Conservation (phyloP, 192 early-diverging fungal genomes). For the Dissophora globulifera region DNA sequence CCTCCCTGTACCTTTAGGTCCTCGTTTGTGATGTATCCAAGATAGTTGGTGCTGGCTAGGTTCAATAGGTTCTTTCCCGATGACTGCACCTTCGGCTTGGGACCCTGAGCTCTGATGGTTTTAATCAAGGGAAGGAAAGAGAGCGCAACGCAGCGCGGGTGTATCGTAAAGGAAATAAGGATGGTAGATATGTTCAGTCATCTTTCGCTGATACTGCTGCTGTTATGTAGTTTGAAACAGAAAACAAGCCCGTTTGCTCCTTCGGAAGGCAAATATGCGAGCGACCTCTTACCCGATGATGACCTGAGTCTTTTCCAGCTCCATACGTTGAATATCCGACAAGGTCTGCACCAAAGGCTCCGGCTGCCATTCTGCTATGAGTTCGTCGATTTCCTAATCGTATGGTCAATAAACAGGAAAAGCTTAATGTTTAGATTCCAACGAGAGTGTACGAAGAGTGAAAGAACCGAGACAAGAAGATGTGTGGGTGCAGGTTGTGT, state of each 20-base stretch:
- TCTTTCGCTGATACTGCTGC: no score
- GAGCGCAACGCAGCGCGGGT: background rate
- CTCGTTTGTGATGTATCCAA: slow-evolving; percentile 81
- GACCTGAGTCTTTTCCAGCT: slow-evolving; percentile 81
- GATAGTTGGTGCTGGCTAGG: slow-evolving; percentile 88
- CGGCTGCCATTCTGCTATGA: slow-evolving; percentile 95
- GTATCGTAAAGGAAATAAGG: background rate
- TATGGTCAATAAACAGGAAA: no score
- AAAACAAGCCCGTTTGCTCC: no score
- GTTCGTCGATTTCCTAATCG: slow-evolving; percentile 95
- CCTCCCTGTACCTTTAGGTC: slow-evolving; percentile 68
- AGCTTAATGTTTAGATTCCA: no score
- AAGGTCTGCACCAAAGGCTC: slow-evolving; percentile 88
- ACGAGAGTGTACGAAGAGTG: no score
- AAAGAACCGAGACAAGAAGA: background rate
- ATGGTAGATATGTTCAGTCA: background rate
- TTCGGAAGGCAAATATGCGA: no score
- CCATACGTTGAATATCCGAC: slow-evolving; percentile 74
- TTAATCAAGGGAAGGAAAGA: background rate
- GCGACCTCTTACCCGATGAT: slow-evolving; percentile 70
- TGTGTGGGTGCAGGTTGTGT: no score
- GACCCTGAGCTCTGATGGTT: slow-evolving; percentile 56
- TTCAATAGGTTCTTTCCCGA: slow-evolving; percentile 78
- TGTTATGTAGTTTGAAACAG: no score
- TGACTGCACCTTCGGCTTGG: slow-evolving; percentile 69